phyloP scores from a whole-genome alignment of 352 stramenopile genomes.

The Globisporangium radiosum region DNA sequence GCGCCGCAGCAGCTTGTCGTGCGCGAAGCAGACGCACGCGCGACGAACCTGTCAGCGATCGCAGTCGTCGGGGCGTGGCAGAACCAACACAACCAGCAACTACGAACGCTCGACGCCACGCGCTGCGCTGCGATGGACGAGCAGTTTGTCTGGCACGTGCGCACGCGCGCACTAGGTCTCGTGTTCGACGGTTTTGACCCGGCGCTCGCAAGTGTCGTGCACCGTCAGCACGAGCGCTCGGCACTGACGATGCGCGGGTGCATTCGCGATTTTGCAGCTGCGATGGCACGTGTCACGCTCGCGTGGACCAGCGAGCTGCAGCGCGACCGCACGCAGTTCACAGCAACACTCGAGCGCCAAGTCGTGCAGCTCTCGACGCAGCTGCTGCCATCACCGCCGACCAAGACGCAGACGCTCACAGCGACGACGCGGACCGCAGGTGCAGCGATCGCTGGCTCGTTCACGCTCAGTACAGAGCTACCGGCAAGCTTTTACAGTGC shows the following conservation, averaged over 20 bases:
- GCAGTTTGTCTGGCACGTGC: constrained; percentile 9
- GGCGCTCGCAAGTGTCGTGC: constrained; percentile 2
- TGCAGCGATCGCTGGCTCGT: constrained; percentile 6
- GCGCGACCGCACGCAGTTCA: constrained; percentile 4
- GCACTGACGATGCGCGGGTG: constrained; percentile 11
- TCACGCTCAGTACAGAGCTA: constrained; percentile 1
- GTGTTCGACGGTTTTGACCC: constrained; percentile 4
- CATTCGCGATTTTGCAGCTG: constrained; percentile 4
- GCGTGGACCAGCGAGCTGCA: constrained; percentile 1
- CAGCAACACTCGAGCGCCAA: constrained; percentile 9
- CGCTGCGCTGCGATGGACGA: background rate
- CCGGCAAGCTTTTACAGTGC: constrained; percentile 6
- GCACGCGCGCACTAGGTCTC: constrained; percentile 3
- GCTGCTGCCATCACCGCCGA: background rate
- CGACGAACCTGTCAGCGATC: constrained; percentile 5
- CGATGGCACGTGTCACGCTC: constrained; percentile 8
- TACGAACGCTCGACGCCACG: background rate
- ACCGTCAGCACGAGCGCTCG: background rate
- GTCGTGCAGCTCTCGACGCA: constrained; percentile 3
- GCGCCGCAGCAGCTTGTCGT: constrained; percentile 3
- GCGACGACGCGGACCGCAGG: background rate
- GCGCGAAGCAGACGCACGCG: background rate
- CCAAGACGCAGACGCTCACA: constrained; percentile 6
- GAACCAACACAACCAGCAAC: background rate
- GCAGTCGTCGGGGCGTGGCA: background rate